Evolutionary conservation across 1,284 basidiomycete species (phyloP).

Genomic region (Irpex sp.): DNA sequence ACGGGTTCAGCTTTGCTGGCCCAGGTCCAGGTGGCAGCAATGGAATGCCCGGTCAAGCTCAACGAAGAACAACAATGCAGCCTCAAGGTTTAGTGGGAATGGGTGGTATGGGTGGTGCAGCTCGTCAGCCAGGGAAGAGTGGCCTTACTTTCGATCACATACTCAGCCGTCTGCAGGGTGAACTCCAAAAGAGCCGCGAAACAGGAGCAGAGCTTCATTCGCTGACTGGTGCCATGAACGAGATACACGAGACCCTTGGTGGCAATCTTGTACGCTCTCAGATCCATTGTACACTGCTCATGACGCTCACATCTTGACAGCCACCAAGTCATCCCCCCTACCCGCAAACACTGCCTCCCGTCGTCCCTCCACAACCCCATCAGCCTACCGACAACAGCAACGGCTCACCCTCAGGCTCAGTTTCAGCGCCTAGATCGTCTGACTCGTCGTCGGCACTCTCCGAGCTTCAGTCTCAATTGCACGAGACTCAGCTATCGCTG

Average conservation of each 20-base stretch:
- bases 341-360: constrained; percentile 61
- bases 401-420: constrained; percentile 14
- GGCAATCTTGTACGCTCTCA: constrained; percentile 65
- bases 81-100: constrained; percentile 60
- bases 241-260: constrained; percentile 90
- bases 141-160: constrained; percentile 85
- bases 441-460: constrained; percentile 43
- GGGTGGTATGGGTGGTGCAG: constrained; percentile 71
- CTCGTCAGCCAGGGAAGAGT: constrained; percentile 69
- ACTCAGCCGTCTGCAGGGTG: constrained; percentile 75
- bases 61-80: constrained; percentile 53
- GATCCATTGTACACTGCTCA: not conserved
- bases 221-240: constrained; percentile 80
- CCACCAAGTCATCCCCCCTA: constrained; percentile 49
- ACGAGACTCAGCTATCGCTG: constrained; percentile 82
- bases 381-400: constrained; percentile 24
- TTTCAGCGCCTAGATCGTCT: constrained; percentile 22
- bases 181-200: constrained; percentile 92
- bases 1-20: constrained; percentile 38
- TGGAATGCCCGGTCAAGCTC: constrained; percentile 31
- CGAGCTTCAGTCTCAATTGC: constrained; percentile 79
- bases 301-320: constrained; percentile 3
- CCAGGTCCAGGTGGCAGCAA: constrained; percentile 29
- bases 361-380: constrained; percentile 50
- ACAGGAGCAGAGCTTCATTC: constrained; percentile 87